phyloP scores from a whole-genome alignment of 108 stramenopile species.

The Fistulifera pelliculosa region DNA sequence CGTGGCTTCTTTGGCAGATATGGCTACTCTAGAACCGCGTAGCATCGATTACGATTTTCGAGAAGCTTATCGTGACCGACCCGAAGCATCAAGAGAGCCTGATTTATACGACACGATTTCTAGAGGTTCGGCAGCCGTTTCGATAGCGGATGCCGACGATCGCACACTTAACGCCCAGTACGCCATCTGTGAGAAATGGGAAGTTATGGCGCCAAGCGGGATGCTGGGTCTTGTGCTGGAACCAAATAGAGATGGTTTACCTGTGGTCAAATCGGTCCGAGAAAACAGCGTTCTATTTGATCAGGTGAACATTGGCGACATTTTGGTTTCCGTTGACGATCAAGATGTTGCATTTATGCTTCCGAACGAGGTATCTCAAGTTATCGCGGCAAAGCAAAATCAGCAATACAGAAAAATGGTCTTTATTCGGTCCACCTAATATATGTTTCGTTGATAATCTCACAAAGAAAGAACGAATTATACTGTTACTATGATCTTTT shows the following conservation, averaged over 20 bases:
- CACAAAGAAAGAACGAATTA: not conserved
- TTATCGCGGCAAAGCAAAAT: conserved; percentile 23
- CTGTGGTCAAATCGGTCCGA: conserved; percentile 78
- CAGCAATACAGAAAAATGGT: conserved; percentile 1
- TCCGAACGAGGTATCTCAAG: conserved; percentile 59
- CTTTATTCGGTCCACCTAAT: too few species aligned
- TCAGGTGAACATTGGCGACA: conserved; percentile 64
- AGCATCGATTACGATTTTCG: conserved; percentile 53
- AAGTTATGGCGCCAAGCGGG: conserved; percentile 52
- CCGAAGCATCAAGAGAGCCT: not conserved
- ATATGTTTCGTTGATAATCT: too few species aligned
- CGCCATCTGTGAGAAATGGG: conserved; percentile 23
- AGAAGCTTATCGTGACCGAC: conserved; percentile 20
- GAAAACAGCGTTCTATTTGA: conserved; percentile 62
- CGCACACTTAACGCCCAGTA: conserved; percentile 50
- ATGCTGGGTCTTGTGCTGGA: conserved; percentile 84
- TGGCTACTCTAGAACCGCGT: conserved; percentile 34
- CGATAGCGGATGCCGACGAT: conserved; percentile 42
- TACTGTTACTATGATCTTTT: too few species aligned
- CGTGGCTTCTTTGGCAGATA: conserved; percentile 24
- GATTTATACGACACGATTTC: conserved; percentile 2
- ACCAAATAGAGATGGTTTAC: conserved; percentile 60
- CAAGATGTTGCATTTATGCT: conserved; percentile 70
- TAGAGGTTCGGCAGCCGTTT: conserved; percentile 12
- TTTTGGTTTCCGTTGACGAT: conserved; percentile 70